phyloP scores from a whole-genome alignment of 2,329 filamentous ascomycete species.

The Botrytis pseudocinerea region DNA sequence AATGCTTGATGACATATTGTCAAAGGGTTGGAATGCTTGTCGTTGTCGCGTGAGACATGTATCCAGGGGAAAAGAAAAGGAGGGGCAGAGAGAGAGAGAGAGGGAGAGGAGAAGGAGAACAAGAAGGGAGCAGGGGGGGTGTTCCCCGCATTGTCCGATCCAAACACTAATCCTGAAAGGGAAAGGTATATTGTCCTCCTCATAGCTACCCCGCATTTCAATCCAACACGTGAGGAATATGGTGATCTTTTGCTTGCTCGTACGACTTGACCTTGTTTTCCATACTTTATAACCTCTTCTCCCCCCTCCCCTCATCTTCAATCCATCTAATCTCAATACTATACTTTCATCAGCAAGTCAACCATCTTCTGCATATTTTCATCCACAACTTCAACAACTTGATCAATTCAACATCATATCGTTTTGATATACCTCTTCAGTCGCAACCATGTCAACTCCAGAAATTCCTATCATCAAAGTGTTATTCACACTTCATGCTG shows the following conservation, averaged over 20 bases:
- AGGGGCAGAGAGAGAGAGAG: neutral
- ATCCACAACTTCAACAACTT: slow-evolving; percentile 1
- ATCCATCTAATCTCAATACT: neutral
- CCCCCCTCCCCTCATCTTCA: neutral
- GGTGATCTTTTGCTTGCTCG: slow-evolving; percentile 17
- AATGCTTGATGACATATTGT: neutral
- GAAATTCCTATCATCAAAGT: slow-evolving; percentile 53
- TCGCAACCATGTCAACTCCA: slow-evolving; percentile 39
- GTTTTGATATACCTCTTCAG: neutral
- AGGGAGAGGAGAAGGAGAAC: neutral
- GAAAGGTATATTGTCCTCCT: neutral
- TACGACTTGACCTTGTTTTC: slow-evolving; percentile 6
- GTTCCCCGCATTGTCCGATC: slow-evolving; percentile 16
- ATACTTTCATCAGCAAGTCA: neutral
- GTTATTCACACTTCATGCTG: slow-evolving; percentile 56
- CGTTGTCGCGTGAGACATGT: neutral
- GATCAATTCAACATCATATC: neutral
- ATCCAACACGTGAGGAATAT: slow-evolving; percentile 22
- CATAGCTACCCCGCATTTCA: slow-evolving; percentile 25
- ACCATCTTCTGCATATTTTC: neutral
- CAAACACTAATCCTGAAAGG: neutral
- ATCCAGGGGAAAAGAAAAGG: too few species aligned
- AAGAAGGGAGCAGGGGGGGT: neutral
- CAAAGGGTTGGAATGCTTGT: neutral
- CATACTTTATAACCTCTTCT: neutral